These are phyloP conservation scores for Fusarium sp. DNA, from an alignment of 2,329 filamentous ascomycete genomes.

Conservation along the genomic window DNA sequence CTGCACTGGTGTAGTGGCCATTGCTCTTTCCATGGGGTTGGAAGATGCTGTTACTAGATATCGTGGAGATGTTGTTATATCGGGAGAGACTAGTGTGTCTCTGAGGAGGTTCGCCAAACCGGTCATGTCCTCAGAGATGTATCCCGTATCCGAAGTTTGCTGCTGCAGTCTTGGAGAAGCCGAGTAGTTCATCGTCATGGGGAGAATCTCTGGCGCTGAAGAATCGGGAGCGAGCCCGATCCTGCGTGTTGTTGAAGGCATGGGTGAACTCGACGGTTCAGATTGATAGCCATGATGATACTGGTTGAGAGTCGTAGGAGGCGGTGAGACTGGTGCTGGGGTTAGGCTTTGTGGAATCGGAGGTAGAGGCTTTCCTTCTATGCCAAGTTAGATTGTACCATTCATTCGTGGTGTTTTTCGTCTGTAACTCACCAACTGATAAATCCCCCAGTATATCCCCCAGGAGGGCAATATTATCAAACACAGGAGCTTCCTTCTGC, in stretches of 20 bases:
- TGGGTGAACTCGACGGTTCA: neutral
- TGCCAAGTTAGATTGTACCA: neutral
- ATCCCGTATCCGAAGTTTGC: neutral
- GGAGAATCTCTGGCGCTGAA: slow-evolving; percentile 18
- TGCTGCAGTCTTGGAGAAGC: neutral
- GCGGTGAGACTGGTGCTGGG: neutral
- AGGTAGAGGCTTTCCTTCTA: neutral
- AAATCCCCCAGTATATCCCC: slow-evolving; percentile 26
- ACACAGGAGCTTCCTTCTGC: neutral
- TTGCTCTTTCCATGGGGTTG: neutral
- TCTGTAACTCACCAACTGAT: slow-evolving; percentile 2
- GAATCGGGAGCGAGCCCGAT: neutral
- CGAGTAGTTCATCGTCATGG: slow-evolving; percentile 5
- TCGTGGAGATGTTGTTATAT: neutral
- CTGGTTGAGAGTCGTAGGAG: neutral
- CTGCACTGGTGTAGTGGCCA: neutral
- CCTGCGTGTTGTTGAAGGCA: neutral
- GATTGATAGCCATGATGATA: neutral
- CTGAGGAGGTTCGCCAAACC: slow-evolving; percentile 18
- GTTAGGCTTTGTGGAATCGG: neutral
- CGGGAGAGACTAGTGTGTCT: neutral
- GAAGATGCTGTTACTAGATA: neutral
- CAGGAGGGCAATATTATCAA: slow-evolving; percentile 32
- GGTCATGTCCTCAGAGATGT: neutral
- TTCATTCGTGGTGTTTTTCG: neutral